Evolutionary conservation across 148 eudicot genomes (phyloP), one percentile per base, ranked within the genome.

Genomic region (Arctostaphylos glauca): DNA sequence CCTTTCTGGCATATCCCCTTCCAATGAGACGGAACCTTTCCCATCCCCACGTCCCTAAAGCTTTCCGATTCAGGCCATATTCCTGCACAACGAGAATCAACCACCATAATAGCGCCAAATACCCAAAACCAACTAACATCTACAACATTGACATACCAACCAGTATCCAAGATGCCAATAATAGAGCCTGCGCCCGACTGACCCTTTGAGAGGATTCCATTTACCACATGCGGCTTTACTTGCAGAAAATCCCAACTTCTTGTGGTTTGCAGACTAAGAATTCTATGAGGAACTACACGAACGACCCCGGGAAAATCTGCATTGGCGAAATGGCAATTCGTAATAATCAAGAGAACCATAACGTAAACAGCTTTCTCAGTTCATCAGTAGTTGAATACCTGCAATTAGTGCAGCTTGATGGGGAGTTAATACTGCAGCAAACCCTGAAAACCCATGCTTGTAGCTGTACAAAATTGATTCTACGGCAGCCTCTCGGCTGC

Each of bases 401-500:
- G 87, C 86, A 81, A 89, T 81, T 10, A 80, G 76, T 82, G 81
- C 62, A 54, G 89, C 92, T 77, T 90, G 89, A 78, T 83, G 83
- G 4, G 84, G 80, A 55, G 88, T 90, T 68, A 90, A 80, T 49
- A 82, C 80, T 49, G 90, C 92, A 81, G 92, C 91, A 87, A 90
- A 90, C 47, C 92, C 92, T 38, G 92, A 90, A 77, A 90, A 88
- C 5, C 92, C 91, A 85, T 90, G 92, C 83, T 81, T 90, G 80
- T 90, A 90, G 86, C 89, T 88, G 85, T 90, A 90, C 85, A 88
- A 52, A 43, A 87, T 86, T 75, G 92, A 89, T 70, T 81, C 82
- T 74, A 53, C 5, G 23, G 90, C 91, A 9, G 88, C 86, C 80
- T 90, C 88, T 83, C 84, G 86, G 86, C 92, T 90, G 75, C 19